These are phyloP conservation scores for Ganoderma boninense DNA, from an alignment of 1,284 basidiomycete genomes.

Conservation along the genomic window DNA sequence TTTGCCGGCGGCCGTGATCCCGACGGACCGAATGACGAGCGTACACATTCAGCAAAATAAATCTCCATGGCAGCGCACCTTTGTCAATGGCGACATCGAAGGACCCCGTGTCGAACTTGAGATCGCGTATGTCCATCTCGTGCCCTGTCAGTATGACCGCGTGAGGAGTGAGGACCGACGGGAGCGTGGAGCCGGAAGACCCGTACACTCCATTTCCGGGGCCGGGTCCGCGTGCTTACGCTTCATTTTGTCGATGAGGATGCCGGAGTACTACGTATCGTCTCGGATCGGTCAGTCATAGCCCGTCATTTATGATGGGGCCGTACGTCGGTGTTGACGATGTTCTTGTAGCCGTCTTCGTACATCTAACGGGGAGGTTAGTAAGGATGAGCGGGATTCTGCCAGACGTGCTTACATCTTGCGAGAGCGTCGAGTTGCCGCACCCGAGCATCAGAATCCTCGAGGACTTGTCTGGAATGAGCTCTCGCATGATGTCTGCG, in stretches of 20 bases:
- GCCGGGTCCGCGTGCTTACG: constrained; percentile 59
- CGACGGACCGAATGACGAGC: neutral
- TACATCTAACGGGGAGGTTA: constrained; percentile 71
- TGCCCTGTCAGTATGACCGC: constrained; percentile 63
- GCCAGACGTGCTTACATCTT: constrained; percentile 63
- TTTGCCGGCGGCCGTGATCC: neutral
- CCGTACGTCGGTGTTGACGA: constrained; percentile 86
- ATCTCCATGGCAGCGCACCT: constrained; percentile 51
- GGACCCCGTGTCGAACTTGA: constrained; percentile 70
- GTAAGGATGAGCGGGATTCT: neutral
- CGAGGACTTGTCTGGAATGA: constrained; percentile 71
- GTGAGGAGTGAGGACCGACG: neutral
- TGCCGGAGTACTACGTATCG: constrained; percentile 72
- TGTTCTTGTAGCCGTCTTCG: constrained; percentile 86
- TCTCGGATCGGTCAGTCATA: neutral
- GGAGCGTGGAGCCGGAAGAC: neutral
- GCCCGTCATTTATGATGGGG: neutral
- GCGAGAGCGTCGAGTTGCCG: constrained; percentile 85
- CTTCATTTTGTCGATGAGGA: constrained; percentile 86
- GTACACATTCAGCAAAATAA: no score
- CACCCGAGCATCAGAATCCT: constrained; percentile 91
- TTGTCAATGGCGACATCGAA: constrained; percentile 94
- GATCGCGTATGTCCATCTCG: constrained; percentile 87
- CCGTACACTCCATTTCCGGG: constrained; percentile 82
- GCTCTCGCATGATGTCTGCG: constrained; percentile 60